These are phyloP conservation scores for Pyrenophora seminiperda DNA, from an alignment of 2,329 filamentous ascomycete species.

Conservation along the genomic window DNA sequence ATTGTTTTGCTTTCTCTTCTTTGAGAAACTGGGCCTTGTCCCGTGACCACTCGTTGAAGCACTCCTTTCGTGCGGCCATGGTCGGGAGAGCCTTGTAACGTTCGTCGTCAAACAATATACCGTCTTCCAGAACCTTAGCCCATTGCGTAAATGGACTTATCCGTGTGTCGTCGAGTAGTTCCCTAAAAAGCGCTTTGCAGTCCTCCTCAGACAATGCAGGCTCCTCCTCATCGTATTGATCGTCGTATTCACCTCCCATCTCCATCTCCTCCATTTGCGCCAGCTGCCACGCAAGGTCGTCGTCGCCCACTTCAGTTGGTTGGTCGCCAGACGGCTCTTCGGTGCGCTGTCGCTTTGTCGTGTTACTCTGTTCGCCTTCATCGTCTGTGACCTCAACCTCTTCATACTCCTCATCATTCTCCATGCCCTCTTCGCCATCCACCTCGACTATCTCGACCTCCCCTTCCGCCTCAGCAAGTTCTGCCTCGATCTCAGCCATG, in stretches of 20 bases:
- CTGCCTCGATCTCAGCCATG: conserved; percentile 43
- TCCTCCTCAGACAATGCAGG: conserved; percentile 75
- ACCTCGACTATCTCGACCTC: conserved; percentile 42
- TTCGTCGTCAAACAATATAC: conserved; percentile 79
- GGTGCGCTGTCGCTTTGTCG: conserved; percentile 57
- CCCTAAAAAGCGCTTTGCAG: conserved; percentile 76
- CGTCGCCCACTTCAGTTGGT: conserved; percentile 83
- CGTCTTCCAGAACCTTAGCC: conserved; percentile 86
- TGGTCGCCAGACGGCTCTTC: conserved; percentile 51
- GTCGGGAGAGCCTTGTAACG: conserved; percentile 84
- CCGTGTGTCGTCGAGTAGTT: conserved; percentile 79
- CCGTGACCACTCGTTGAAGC: conserved; percentile 82
- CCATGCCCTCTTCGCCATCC: conserved; percentile 49
- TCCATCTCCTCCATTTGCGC: conserved; percentile 85
- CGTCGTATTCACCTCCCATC: conserved; percentile 73
- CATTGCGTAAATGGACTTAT: conserved; percentile 90
- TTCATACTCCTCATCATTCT: conserved; percentile 75
- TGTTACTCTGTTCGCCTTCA: conserved; percentile 52
- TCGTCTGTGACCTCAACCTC: conserved; percentile 74
- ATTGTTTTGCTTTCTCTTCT: conserved; percentile 73
- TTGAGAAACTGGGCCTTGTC: conserved; percentile 75
- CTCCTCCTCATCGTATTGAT: conserved; percentile 72
- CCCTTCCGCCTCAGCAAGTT: conserved; percentile 38
- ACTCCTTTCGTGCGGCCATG: conserved; percentile 80
- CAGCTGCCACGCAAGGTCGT: conserved; percentile 91